These are phyloP conservation scores for Neofusicoccum cordaticola DNA, from an alignment of 2,329 filamentous ascomycete species.

Conservation along the genomic window DNA sequence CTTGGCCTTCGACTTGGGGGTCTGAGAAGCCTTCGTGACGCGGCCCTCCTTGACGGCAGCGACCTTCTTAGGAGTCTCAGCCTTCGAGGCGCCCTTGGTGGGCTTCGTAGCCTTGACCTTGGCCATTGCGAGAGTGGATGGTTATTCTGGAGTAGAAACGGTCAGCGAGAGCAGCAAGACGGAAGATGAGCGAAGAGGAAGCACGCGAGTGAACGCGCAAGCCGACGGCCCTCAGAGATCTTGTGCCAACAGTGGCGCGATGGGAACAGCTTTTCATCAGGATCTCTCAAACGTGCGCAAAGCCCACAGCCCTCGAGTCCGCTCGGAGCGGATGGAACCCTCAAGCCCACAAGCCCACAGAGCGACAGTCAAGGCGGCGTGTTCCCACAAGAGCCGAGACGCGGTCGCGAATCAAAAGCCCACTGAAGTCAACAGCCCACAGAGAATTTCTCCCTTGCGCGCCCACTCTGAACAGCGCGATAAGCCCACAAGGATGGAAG, in stretches of 20 bases:
- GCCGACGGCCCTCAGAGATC: constrained; percentile 14
- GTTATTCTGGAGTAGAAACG: constrained; percentile 13
- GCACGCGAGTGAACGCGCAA: constrained; percentile 21
- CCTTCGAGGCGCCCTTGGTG: constrained; percentile 58
- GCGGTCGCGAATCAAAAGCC: constrained; percentile 24
- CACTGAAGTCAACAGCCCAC: constrained; percentile 39
- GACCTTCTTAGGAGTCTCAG: constrained; percentile 49
- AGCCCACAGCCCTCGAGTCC: constrained; percentile 45
- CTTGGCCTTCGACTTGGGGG: constrained; percentile 66
- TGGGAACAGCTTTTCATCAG: constrained; percentile 18
- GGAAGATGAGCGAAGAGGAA: neutral
- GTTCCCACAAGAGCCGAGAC: constrained; percentile 54
- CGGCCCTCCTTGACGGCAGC: constrained; percentile 63
- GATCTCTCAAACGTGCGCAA: constrained; percentile 40
- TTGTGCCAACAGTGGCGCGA: constrained; percentile 10
- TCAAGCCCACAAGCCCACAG: constrained; percentile 48
- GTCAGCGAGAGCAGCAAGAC: neutral
- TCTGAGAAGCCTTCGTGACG: constrained; percentile 65
- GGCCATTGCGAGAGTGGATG: constrained; percentile 28
- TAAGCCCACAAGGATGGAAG: constrained; percentile 30
- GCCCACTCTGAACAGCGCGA: constrained; percentile 35
- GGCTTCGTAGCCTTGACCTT: constrained; percentile 32
- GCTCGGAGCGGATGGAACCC: constrained; percentile 33
- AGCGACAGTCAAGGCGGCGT: constrained; percentile 46
- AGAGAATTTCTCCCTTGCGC: constrained; percentile 40